Percentiles rank a stretch among this genome's conserved stretches.
phyloP scores from a whole-genome alignment of 441 rosid genomes.

The Pelargonium cotyledonis region DNA sequence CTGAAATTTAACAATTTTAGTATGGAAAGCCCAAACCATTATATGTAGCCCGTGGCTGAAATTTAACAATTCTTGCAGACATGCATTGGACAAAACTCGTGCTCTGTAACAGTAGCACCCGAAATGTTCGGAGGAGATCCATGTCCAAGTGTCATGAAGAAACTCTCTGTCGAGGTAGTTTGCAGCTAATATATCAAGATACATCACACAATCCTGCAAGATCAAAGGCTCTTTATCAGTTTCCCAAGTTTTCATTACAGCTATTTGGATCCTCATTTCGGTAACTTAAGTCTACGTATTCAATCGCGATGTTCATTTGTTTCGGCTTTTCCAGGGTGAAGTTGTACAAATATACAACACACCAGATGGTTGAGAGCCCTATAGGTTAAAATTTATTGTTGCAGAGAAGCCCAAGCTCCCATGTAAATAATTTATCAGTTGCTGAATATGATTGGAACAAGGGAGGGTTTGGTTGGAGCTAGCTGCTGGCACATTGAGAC shows the following conservation, averaged over 20 bases:
- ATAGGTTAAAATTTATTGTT: slow-evolving; percentile 10
- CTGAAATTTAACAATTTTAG: too few species aligned
- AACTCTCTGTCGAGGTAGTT: slow-evolving; percentile 79
- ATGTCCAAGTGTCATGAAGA: slow-evolving; percentile 78
- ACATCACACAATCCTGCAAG: not conserved
- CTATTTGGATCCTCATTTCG: not conserved
- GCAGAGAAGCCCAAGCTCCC: too few species aligned
- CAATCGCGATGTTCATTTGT: slow-evolving; percentile 22
- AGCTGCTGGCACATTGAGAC: too few species aligned
- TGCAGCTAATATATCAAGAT: slow-evolving; percentile 42
- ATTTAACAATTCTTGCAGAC: slow-evolving; percentile 56
- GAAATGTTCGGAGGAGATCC: slow-evolving; percentile 96
- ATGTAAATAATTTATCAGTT: too few species aligned
- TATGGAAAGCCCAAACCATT: too few species aligned
- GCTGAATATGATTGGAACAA: too few species aligned
- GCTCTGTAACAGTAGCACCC: slow-evolving; percentile 87
- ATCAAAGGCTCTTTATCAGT: not conserved
- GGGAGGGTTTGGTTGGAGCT: too few species aligned
- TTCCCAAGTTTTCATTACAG: too few species aligned
- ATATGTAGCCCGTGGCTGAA: too few species aligned
- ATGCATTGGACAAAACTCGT: slow-evolving; percentile 81
- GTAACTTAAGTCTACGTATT: slow-evolving; percentile 23
- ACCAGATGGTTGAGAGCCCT: slow-evolving; percentile 26
- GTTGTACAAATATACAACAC: slow-evolving; percentile 76
- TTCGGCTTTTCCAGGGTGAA: slow-evolving; percentile 49